These are phyloP conservation scores for Pythium grandisporangium DNA, from an alignment of 352 stramenopile species.

Conservation along the genomic window DNA sequence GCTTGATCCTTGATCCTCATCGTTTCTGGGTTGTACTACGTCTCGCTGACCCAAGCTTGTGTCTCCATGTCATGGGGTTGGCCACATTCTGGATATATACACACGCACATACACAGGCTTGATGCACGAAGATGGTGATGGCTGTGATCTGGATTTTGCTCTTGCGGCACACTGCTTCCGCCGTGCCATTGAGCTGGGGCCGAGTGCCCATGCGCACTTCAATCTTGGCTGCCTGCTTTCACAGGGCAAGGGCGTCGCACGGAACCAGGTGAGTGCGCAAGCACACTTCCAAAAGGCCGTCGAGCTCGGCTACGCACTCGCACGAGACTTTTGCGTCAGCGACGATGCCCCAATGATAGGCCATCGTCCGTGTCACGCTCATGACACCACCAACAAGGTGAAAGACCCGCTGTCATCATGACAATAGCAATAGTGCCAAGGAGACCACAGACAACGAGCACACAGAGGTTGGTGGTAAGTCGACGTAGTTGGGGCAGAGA, in stretches of 20 bases:
- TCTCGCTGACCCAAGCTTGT: neutral
- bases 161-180: slow-evolving; percentile 48
- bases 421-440: neutral
- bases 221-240: slow-evolving; percentile 65
- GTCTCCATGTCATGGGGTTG: neutral
- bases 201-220: slow-evolving; percentile 59
- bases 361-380: too few relatives aligned
- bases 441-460: too few relatives aligned
- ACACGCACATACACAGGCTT: too few relatives aligned
- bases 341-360: too few relatives aligned
- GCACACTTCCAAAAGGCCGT: slow-evolving; percentile 48
- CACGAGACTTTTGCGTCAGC: slow-evolving; percentile 53
- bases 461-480: too few relatives aligned
- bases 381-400: too few relatives aligned
- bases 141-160: slow-evolving; percentile 54
- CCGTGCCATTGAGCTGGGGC: slow-evolving; percentile 26
- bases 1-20: neutral
- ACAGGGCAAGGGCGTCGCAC: slow-evolving; percentile 48
- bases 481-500: too few relatives aligned
- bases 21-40: neutral
- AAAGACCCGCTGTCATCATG: neutral
- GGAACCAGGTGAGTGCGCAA: slow-evolving; percentile 45
- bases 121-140: slow-evolving; percentile 75
- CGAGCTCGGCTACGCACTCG: slow-evolving; percentile 47
- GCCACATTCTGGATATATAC: too few relatives aligned